A percentile compares a stretch with the other conserved stretches of the same genome.
These are phyloP conservation scores for Ceratocystis cubensis DNA, from an alignment of 2,329 filamentous ascomycete species.

Conservation along the genomic window DNA sequence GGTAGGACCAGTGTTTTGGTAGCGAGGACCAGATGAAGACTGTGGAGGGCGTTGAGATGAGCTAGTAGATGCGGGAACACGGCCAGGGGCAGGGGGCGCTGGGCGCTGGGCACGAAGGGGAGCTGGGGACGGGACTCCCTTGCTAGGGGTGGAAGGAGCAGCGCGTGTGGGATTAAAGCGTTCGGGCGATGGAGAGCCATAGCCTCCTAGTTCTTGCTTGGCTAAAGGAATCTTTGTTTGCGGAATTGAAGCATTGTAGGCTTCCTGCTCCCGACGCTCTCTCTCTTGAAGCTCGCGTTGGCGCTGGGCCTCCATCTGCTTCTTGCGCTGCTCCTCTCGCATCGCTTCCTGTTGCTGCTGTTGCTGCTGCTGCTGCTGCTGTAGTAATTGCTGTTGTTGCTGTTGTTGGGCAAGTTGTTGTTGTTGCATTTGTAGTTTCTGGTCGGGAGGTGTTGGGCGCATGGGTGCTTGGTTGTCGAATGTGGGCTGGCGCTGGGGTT, in stretches of 20 bases:
- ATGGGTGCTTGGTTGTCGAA: constrained; percentile 15
- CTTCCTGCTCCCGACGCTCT: constrained; percentile 63
- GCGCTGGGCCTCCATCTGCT: constrained; percentile 48
- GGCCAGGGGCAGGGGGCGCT: constrained; percentile 55
- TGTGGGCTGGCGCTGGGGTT: constrained; percentile 34
- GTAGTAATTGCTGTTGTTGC: constrained; percentile 18
- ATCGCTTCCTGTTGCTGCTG: constrained; percentile 41
- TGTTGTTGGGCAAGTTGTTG: constrained; percentile 16
- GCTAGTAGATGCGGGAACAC: constrained; percentile 5
- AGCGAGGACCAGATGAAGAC: constrained; percentile 41
- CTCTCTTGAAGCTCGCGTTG: constrained; percentile 51
- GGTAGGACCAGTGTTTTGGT: constrained; percentile 32
- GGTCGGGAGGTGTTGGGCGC: constrained; percentile 16
- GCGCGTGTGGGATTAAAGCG: constrained; percentile 79
- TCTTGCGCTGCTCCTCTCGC: constrained; percentile 48
- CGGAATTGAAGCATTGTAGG: constrained; percentile 79
- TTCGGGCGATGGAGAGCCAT: constrained; percentile 36
- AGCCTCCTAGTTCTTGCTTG: constrained; percentile 74
- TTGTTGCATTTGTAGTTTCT: constrained; percentile 15
- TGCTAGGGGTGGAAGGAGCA: constrained; percentile 55
- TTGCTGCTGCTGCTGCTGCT: constrained; percentile 38
- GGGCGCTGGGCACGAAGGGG: constrained; percentile 60
- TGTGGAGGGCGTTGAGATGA: constrained; percentile 16
- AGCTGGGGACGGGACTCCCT: constrained; percentile 43
- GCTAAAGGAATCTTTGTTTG: constrained; percentile 68